Conservation (phyloP, 805 yeast species). For the Saccharomycopsis selenospora region DNA sequence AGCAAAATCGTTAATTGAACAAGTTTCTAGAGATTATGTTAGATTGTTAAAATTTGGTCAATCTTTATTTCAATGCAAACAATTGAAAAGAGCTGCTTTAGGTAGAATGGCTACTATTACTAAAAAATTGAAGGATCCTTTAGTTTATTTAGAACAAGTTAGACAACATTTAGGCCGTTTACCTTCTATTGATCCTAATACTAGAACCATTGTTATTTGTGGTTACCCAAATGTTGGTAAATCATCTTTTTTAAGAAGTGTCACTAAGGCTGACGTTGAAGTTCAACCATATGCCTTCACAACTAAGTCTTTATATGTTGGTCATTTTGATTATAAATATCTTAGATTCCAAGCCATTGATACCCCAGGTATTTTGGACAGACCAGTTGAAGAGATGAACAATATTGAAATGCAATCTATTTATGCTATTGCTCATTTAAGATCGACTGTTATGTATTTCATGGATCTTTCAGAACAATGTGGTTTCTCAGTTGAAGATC, state of each 20-base stretch:
- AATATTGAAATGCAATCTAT: conserved; percentile 99
- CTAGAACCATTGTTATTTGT: conserved; percentile 93
- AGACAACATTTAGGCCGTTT: conserved; percentile 98
- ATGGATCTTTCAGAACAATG: conserved; percentile 99
- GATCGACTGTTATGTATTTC: conserved; percentile 93
- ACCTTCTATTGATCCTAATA: conserved; percentile 97
- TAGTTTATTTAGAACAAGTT: conserved; percentile 91
- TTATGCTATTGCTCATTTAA: conserved; percentile 95
- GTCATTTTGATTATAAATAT: conserved; percentile 98
- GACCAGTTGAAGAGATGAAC: conserved; percentile 99
- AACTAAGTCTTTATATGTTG: conserved; percentile 93
- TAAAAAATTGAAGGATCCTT: conserved; percentile 91
- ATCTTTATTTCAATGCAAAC: conserved; percentile 97
- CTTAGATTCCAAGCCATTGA: conserved; percentile 97
- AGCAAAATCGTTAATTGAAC: conserved; percentile 91
- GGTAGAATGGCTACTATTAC: conserved; percentile 99
- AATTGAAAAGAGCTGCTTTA: conserved; percentile 94
- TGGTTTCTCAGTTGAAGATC: conserved; percentile 96
- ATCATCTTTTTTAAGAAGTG: conserved; percentile 85
- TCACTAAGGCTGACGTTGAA: conserved; percentile 97
- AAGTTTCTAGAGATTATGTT: conserved; percentile 91
- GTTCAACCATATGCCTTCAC: conserved; percentile 99
- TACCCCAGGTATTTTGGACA: conserved; percentile 97
- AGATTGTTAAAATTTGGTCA: conserved; percentile 95
- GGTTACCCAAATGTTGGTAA: conserved; percentile 99